Conservation (phyloP, 164 flowering plant genomes). For the Magnolia sinica region DNA sequence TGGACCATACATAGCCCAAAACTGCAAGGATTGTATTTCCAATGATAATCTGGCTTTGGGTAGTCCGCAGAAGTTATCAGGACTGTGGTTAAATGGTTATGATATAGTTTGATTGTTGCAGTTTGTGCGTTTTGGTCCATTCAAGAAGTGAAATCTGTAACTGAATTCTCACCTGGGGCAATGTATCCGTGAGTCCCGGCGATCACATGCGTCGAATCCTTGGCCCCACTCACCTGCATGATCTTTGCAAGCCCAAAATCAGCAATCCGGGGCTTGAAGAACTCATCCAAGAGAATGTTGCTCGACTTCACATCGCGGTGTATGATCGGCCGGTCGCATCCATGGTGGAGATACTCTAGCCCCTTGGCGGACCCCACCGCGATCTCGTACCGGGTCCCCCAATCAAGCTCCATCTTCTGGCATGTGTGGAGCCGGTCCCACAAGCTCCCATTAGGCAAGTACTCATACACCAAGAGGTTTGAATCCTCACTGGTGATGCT, state of each 20-base stretch:
- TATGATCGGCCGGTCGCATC: constrained; percentile 50
- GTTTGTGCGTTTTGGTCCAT: too few relatives aligned
- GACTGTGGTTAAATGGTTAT: not conserved
- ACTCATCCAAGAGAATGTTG: constrained; percentile 52
- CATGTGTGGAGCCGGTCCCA: constrained; percentile 66
- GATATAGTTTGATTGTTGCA: too few relatives aligned
- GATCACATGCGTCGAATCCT: constrained; percentile 36
- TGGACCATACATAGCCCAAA: not conserved
- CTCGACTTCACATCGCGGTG: constrained; percentile 72
- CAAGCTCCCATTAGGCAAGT: constrained; percentile 65
- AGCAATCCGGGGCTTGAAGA: constrained; percentile 55
- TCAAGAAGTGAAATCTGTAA: not conserved
- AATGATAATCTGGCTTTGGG: too few relatives aligned
- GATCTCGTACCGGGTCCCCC: constrained; percentile 57
- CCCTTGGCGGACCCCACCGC: constrained; percentile 77
- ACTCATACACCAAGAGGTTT: constrained; percentile 67
- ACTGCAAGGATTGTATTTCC: not conserved
- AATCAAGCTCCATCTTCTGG: constrained; percentile 40
- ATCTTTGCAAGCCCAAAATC: constrained; percentile 68
- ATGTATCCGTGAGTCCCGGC: constrained; percentile 76
- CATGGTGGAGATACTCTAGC: constrained; percentile 73
- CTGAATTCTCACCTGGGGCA: constrained; percentile 52
- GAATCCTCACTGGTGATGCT: constrained; percentile 74
- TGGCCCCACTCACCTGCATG: constrained; percentile 22
- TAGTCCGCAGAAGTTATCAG: not conserved